These are phyloP conservation scores for Ceratobasidium sp. DNA, from an alignment of 1,284 basidiomycete species.

Conservation along the genomic window DNA sequence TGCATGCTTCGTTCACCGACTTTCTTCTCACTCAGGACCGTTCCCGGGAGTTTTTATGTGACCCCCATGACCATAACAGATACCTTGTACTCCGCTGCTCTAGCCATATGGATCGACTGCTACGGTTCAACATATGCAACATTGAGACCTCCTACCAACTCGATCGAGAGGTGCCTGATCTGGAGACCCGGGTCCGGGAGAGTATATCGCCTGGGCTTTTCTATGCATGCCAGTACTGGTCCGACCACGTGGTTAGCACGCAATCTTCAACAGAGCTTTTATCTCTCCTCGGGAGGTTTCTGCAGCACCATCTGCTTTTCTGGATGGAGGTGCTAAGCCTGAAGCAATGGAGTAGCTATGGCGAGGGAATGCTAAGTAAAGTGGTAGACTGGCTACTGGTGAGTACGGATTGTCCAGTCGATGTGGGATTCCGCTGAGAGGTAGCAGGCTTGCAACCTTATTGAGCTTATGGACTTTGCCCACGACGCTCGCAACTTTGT, in stretches of 20 bases:
- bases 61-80: neutral
- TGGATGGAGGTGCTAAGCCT: slow-evolving; percentile 5
- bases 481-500: no score
- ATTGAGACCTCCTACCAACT: slow-evolving; percentile 3
- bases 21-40: neutral
- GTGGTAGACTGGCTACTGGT: no score
- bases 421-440: no score
- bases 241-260: neutral
- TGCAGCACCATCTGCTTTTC: neutral
- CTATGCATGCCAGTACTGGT: slow-evolving; percentile 21
- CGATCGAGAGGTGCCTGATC: neutral
- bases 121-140: slow-evolving; percentile 21
- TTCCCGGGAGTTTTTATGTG: neutral
- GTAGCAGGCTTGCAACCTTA: no score
- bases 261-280: no score
- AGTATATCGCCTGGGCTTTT: neutral
- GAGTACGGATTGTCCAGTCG: no score
- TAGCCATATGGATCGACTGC: neutral
- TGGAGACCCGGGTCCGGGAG: neutral
- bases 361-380: no score
- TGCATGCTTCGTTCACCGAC: neutral
- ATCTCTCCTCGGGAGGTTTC: no score
- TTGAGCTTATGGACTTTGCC: no score
- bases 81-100: neutral
- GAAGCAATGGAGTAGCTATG: no score